Conservation (phyloP, 1,284 basidiomycete genomes). For the Irpex sp. region DNA sequence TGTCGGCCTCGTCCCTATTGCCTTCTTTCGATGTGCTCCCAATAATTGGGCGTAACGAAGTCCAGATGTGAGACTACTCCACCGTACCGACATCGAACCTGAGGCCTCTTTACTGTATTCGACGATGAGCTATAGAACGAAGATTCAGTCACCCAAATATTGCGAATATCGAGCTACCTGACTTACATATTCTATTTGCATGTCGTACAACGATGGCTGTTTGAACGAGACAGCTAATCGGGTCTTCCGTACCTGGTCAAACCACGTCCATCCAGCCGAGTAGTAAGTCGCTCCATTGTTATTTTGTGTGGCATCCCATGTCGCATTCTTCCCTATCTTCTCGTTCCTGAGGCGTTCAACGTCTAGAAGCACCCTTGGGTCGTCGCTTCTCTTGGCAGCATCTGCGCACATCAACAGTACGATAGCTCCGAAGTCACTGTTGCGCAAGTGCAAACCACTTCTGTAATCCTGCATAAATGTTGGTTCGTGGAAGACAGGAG, state of each 20-base stretch:
- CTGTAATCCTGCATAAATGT: constrained; percentile 61
- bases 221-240: constrained; percentile 50
- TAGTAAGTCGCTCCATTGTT: constrained; percentile 28
- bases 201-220: constrained; percentile 59
- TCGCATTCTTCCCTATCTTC: not conserved
- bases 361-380: constrained; percentile 59
- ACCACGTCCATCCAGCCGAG: constrained; percentile 75
- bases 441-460: constrained; percentile 52
- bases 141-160: constrained; percentile 28
- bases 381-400: constrained; percentile 66
- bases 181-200: constrained; percentile 41
- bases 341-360: constrained; percentile 26
- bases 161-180: not conserved
- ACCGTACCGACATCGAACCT: constrained; percentile 27
- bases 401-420: constrained; percentile 75
- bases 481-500: constrained; percentile 76
- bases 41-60: constrained; percentile 43
- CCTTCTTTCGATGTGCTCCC: constrained; percentile 34
- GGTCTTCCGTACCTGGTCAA: constrained; percentile 58
- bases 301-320: not conserved
- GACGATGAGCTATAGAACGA: not conserved
- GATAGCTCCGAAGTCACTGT: constrained; percentile 64
- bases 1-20: constrained; percentile 21
- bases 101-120: not conserved
- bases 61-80: constrained; percentile 46